Percentiles rank a stretch among this genome's conserved stretches.
Conservation (phyloP, 176 grass and related monocot species). For the Lolium multiflorum region DNA sequence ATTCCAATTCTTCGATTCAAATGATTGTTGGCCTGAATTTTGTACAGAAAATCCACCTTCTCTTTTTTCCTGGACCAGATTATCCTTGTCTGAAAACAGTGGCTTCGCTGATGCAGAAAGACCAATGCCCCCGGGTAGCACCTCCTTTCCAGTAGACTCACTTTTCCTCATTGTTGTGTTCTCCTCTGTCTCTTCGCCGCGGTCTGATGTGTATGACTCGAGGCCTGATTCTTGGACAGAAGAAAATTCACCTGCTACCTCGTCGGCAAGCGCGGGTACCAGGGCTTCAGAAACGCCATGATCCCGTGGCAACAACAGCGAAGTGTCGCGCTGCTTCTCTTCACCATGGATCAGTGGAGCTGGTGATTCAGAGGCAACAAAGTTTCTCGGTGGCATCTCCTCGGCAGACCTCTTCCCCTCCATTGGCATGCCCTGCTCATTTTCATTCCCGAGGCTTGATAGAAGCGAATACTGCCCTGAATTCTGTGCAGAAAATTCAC, state of each 20-base stretch:
- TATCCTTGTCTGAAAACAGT: background rate
- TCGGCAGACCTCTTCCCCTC: background rate
- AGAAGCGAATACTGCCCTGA: background rate
- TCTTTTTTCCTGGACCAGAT: background rate
- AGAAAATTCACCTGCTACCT: conserved; percentile 6
- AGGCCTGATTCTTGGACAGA: background rate
- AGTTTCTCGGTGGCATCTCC: background rate
- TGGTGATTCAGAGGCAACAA: background rate
- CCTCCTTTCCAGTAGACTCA: conserved; percentile 3
- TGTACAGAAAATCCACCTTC: background rate
- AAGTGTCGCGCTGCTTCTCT: background rate
- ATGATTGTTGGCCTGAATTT: background rate
- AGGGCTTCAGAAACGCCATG: background rate
- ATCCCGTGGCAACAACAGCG: background rate
- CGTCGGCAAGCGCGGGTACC: background rate
- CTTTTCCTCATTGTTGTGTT: background rate
- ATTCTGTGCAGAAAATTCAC: background rate
- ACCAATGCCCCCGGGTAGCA: background rate
- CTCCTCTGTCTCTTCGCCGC: background rate
- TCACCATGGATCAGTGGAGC: background rate
- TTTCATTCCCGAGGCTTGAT: background rate
- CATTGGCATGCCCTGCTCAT: background rate
- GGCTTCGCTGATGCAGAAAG: background rate
- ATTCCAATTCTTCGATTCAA: background rate
- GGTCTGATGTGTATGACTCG: background rate